Conservation (phyloP, 495 filamentous ascomycete species). For the Lasiosphaeria ovina region DNA sequence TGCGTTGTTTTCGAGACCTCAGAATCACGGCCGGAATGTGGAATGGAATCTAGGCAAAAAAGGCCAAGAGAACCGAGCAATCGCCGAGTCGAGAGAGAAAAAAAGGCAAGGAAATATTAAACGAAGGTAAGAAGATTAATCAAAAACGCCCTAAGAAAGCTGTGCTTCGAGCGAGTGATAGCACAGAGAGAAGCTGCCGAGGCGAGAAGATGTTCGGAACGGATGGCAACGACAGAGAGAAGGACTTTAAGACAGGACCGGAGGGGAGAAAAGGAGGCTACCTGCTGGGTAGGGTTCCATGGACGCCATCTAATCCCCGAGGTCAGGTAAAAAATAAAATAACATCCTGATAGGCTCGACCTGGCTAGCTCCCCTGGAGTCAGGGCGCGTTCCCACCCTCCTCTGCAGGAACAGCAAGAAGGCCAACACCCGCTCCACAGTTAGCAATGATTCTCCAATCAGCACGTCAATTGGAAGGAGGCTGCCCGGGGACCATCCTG, state of each 20-base stretch:
- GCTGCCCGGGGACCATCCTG: neutral
- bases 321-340: constrained; percentile 15
- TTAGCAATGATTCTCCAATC: neutral
- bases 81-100: neutral
- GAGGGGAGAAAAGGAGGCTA: constrained; percentile 15
- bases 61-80: constrained; percentile 6
- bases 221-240: constrained; percentile 5
- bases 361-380: constrained; percentile 12
- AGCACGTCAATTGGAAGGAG: neutral
- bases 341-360: constrained; percentile 15
- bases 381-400: neutral
- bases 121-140: constrained; percentile 22
- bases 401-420: neutral
- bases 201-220: neutral
- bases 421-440: neutral
- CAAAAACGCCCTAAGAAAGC: constrained; percentile 5
- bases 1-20: neutral
- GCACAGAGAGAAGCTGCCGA: constrained; percentile 19
- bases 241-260: neutral
- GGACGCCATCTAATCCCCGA: constrained; percentile 25
- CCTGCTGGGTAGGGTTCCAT: neutral
- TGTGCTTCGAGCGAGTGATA: constrained; percentile 30
- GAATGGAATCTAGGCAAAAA: constrained; percentile 2
- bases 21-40: neutral
- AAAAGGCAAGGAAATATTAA: constrained; percentile 12